These are phyloP conservation scores for Colletotrichum magnum DNA, from an alignment of 2,329 filamentous ascomycete species.

Conservation along the genomic window DNA sequence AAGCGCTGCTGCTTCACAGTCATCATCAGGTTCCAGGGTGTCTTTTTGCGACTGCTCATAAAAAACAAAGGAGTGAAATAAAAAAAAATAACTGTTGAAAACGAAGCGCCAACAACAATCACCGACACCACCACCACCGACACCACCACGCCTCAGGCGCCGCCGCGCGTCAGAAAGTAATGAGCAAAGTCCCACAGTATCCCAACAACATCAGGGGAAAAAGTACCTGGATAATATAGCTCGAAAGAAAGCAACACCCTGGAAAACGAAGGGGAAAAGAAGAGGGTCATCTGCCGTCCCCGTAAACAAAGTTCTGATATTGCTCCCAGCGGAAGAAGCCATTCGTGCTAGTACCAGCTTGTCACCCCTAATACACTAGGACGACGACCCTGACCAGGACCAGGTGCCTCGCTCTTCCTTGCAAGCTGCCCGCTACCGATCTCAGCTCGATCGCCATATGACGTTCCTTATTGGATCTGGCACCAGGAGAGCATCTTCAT, in stretches of 20 bases:
- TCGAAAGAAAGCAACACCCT: neutral
- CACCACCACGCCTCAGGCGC: neutral
- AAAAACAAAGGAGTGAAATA: slow-evolving; percentile 6
- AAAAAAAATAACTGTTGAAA: neutral
- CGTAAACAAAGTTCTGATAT: slow-evolving; percentile 32
- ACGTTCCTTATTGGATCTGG: slow-evolving; percentile 22
- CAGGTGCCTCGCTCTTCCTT: slow-evolving; percentile 6
- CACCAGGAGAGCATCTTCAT: neutral
- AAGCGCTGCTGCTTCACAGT: slow-evolving; percentile 2
- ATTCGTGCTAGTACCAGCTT: neutral
- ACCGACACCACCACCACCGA: no score
- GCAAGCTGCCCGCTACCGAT: slow-evolving; percentile 9
- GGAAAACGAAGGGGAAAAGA: neutral
- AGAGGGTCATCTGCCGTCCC: neutral
- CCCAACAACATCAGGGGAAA: neutral
- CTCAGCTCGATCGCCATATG: slow-evolving; percentile 14
- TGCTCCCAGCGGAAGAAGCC: slow-evolving; percentile 1
- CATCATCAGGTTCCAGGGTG: neutral
- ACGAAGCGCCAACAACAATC: no score
- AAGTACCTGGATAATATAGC: no score
- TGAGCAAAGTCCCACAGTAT: neutral
- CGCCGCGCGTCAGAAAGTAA: no score
- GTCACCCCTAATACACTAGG: no score
- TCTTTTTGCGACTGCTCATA: slow-evolving; percentile 30
- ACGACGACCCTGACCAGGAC: no score